A percentile compares a stretch with the other conserved stretches of the same genome.
These are phyloP conservation scores for Rhynchospora tenuis DNA, from an alignment of 176 grass and related monocot species.

Conservation along the genomic window DNA sequence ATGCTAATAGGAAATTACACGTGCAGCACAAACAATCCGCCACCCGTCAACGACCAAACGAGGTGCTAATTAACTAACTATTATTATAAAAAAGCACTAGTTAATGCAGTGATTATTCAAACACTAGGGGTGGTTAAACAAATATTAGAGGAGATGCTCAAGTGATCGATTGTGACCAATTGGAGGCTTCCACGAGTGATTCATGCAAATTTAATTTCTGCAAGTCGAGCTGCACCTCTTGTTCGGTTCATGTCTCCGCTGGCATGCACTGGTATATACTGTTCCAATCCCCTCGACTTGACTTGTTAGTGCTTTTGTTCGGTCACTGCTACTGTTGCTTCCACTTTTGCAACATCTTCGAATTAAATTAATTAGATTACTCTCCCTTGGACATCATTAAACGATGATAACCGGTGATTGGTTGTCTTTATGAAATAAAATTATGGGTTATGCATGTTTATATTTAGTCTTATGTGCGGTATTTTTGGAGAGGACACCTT, in stretches of 20 bases:
- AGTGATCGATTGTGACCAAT: not conserved
- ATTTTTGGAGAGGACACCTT: not conserved
- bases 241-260: not conserved
- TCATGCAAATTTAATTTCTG: slow-evolving; percentile 1
- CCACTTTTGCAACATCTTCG: slow-evolving; percentile 9
- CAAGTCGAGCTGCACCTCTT: not conserved
- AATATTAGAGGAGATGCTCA: not conserved
- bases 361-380: not conserved
- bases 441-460: not conserved
- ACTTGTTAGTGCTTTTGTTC: not conserved
- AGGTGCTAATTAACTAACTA: not conserved
- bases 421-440: not conserved
- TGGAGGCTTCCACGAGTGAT: not conserved
- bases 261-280: not conserved
- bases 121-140: not conserved
- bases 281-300: not conserved
- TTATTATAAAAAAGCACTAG: not conserved
- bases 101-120: slow-evolving; percentile 18
- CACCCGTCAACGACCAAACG: slow-evolving; percentile 22
- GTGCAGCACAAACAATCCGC: not conserved
- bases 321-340: slow-evolving; percentile 7
- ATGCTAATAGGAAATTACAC: slow-evolving; percentile 2
- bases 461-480: not conserved
- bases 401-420: not conserved
- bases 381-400: not conserved